Base-by-base conservation (phyloP, 768 basidiomycete genomes). In the Boletales sp. region DNA sequence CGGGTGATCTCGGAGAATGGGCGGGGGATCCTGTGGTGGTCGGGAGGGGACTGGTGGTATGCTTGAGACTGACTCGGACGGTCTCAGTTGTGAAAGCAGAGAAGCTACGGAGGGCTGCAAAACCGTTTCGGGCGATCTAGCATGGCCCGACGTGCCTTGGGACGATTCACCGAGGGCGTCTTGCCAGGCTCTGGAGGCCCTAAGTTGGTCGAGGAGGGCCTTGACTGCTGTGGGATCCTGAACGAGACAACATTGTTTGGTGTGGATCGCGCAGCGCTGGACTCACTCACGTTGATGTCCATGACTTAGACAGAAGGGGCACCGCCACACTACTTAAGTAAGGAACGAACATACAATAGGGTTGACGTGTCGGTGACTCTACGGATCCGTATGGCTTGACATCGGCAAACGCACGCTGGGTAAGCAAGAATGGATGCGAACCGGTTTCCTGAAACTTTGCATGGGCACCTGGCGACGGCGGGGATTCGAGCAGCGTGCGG, bases 131-230 rank as follows among this genome's bases (percentile, higher is more conserved):
- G 43, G 28, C 11, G 55, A 38, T 12, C 9, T 34, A 34, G 33
- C 31, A 36, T 38, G 44, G 32, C 35, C 51, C 51, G 15, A 17
- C 17, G 46, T 9, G 38, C 10, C 44, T 46, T 46, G 42, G 49
- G 28, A 30, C 17, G 51, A 58, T 50, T 45, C 51, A 43, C 43
- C 63, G 14, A 72, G 55, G 2, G 72, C 61, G 43, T 83, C 74
- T 58, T 84, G 78, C 87, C 86, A 90, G 19, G 82, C 85, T 57
- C 80, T 75, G 4, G 89, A 90, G 3, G 75, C 67, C 44, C 80
- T 74, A 12, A 91, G 72, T 54, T 80, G 79, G 46, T 90, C 85
- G 15, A 93, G 76, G 21, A 92, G 74, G 25, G 86, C 82, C 57
- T 81, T 78, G 42, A 93, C 75, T 40, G 78, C 80, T 53, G 72